Evolutionary conservation across 129 eudicot genomes (phyloP).

Genomic region (Centrapalus pauciflorus): DNA sequence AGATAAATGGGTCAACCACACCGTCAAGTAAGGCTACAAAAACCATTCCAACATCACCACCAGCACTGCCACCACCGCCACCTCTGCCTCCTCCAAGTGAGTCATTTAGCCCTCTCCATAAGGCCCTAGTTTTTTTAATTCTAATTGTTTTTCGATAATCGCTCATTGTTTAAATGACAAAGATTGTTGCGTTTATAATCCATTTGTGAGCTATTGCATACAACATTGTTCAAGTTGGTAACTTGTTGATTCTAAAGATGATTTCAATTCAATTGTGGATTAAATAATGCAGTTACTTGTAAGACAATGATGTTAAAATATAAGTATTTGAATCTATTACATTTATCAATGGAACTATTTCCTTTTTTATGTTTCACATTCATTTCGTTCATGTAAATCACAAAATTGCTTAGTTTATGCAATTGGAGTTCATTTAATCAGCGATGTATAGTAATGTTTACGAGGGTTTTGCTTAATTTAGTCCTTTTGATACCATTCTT

Average conservation of each 20-base stretch:
- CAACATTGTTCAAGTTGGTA: slow-evolving; percentile 9
- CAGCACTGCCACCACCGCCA: slow-evolving; percentile 37
- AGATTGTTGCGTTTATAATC: neutral
- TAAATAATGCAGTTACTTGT: neutral
- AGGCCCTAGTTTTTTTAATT: neutral
- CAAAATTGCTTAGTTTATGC: neutral
- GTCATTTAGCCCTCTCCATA: slow-evolving; percentile 9
- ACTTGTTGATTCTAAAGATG: neutral
- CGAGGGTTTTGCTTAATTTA: neutral
- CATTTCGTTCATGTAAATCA: neutral
- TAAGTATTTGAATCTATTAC: neutral
- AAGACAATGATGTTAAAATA: neutral
- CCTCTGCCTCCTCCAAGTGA: slow-evolving; percentile 69
- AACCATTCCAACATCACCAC: slow-evolving; percentile 26
- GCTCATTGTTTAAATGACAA: neutral
- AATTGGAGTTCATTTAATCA: neutral
- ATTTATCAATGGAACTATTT: neutral
- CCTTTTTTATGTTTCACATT: neutral
- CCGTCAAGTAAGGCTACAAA: slow-evolving; percentile 27
- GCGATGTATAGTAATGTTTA: neutral
- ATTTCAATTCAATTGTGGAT: neutral
- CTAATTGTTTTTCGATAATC: neutral
- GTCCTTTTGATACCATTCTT: neutral
- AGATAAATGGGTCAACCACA: slow-evolving; percentile 24
- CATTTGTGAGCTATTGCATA: slow-evolving; percentile 8